Conservation (phyloP, 495 filamentous ascomycete species). For the Bacidia rubella region DNA sequence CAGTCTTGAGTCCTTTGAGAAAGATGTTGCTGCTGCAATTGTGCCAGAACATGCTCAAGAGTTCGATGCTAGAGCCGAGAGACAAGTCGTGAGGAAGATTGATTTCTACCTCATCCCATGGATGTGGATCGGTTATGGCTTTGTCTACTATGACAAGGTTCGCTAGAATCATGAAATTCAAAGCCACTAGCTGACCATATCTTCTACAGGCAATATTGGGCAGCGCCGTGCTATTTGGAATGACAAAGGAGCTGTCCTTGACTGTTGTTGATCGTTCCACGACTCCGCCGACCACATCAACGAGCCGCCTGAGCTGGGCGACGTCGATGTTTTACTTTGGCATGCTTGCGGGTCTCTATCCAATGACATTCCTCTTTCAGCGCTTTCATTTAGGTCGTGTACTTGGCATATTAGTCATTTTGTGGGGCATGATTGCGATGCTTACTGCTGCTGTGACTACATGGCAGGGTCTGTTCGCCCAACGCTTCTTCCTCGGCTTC, state of each 20-base stretch:
- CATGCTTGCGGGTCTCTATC: constrained; percentile 59
- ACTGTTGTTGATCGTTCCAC: constrained; percentile 37
- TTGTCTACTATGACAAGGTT: constrained; percentile 69
- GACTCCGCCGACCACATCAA: constrained; percentile 41
- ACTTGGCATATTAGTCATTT: constrained; percentile 46
- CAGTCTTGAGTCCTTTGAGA: constrained; percentile 19
- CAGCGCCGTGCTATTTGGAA: constrained; percentile 58
- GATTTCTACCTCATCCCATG: constrained; percentile 56
- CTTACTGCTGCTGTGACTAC: constrained; percentile 51
- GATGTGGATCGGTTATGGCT: constrained; percentile 57
- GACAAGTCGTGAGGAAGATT: constrained; percentile 54
- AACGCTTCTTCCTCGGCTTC: constrained; percentile 62
- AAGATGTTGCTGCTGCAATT: constrained; percentile 34
- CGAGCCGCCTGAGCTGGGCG: constrained; percentile 56
- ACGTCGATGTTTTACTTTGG: constrained; percentile 72
- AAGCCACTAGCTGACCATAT: background rate
- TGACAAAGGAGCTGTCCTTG: constrained; percentile 54
- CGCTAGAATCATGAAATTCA: background rate
- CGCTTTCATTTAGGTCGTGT: constrained; percentile 48
- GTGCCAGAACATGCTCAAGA: constrained; percentile 37
- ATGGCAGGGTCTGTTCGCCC: constrained; percentile 50
- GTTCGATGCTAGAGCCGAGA: constrained; percentile 38
- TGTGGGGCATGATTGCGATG: constrained; percentile 56
- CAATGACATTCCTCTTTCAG: constrained; percentile 56
- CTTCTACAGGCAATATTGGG: constrained; percentile 51